Conservation (phyloP, 2,329 filamentous ascomycete genomes). For the Aspergillus nomiae region DNA sequence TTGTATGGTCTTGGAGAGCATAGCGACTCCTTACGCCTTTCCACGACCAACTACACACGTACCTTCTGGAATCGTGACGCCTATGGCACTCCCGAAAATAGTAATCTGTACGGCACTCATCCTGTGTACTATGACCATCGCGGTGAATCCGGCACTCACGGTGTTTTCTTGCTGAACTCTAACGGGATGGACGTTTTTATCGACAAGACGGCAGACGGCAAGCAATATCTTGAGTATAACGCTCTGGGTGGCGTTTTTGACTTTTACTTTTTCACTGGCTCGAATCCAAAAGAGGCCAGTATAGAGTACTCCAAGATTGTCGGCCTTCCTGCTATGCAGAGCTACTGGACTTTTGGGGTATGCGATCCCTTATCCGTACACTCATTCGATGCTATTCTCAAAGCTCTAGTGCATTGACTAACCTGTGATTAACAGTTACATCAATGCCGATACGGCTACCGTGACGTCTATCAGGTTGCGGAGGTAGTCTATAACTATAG, state of each 20-base stretch:
- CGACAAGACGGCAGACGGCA: conserved; percentile 59
- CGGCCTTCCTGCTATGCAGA: conserved; percentile 62
- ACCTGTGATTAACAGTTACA: conserved; percentile 44
- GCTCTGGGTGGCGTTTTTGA: conserved; percentile 75
- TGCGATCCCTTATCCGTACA: conserved; percentile 8
- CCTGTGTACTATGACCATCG: conserved; percentile 77
- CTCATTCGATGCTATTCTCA: too few relatives aligned
- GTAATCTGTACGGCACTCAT: conserved; percentile 73
- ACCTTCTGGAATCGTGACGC: conserved; percentile 72
- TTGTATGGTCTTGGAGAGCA: conserved; percentile 81
- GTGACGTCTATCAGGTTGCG: conserved; percentile 48
- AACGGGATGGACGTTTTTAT: conserved; percentile 79
- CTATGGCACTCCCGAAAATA: conserved; percentile 60
- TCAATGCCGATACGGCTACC: conserved; percentile 67
- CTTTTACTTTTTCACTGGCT: conserved; percentile 66
- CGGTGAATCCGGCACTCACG: conserved; percentile 58
- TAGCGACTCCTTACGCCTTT: conserved; percentile 68
- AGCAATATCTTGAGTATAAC: conserved; percentile 78
- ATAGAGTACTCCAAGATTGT: conserved; percentile 61
- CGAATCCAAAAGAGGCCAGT: conserved; percentile 59
- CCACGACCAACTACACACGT: conserved; percentile 68
- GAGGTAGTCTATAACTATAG: conserved; percentile 48
- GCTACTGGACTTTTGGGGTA: conserved; percentile 66
- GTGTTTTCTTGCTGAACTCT: conserved; percentile 70
- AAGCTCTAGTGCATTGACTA: not conserved